Conservation (phyloP, 1,284 basidiomycete genomes). For the Exobasidium cylindrosporum region DNA sequence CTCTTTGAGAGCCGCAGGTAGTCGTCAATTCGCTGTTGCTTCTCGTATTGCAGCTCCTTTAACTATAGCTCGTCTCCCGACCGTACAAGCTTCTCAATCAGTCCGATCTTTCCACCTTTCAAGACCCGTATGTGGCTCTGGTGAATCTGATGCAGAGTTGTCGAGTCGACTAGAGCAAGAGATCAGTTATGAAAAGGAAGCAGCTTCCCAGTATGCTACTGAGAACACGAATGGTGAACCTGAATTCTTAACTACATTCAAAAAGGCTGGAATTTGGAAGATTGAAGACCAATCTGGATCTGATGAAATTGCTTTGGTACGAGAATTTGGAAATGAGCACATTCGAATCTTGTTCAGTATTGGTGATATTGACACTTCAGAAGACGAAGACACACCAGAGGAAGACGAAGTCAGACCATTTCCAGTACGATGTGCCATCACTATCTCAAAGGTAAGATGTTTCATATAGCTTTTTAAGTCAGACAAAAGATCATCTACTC, state of each 20-base stretch:
- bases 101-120: background rate
- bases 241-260: conserved; percentile 76
- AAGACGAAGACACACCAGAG: conserved; percentile 56
- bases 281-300: conserved; percentile 71
- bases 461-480: no score
- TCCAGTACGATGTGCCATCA: conserved; percentile 74
- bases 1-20: background rate
- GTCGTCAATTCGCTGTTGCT: background rate
- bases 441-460: conserved; percentile 69
- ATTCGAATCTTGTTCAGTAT: conserved; percentile 48
- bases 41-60: background rate
- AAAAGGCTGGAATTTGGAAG: conserved; percentile 71
- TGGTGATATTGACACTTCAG: conserved; percentile 45
- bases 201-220: conserved; percentile 7
- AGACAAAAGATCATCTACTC: no score
- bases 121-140: conserved; percentile 18
- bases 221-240: conserved; percentile 57
- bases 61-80: background rate
- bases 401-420: conserved; percentile 52
- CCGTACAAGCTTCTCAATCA: background rate
- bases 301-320: conserved; percentile 77
- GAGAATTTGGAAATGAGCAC: conserved; percentile 85
- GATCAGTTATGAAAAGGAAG: conserved; percentile 77
- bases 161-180: conserved; percentile 76
- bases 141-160: conserved; percentile 70